Base-by-base conservation (phyloP, 495 filamentous ascomycete genomes). In the Aspergillus panamensis region DNA sequence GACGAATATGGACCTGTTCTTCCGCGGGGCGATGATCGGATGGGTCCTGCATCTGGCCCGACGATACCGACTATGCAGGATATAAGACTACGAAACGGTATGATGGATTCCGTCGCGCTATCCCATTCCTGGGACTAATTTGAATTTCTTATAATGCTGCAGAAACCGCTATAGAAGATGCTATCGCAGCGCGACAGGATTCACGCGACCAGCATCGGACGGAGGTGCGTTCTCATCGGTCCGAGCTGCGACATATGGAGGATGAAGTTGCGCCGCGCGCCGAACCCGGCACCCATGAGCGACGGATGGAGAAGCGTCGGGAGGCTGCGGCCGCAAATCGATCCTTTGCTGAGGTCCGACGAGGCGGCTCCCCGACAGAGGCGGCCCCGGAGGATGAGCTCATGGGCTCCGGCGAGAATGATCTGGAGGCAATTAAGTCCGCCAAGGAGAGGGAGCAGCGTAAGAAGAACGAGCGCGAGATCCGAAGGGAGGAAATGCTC, bases 201-300 rank as follows among this genome's bases (percentile, higher is more conserved):
- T 79, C 87, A 3, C 80, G 83, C 19, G 69, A 76, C 17, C 79
- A 81, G 2, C 83, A 89, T 48, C 85, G 83, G 43, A 66, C 73
- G 1, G 88, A 95, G 33, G 29, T 72, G 0, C 66, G 63, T 50
- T 67, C 73, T 6, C 76, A 77, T 43, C 68, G 67, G 32, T 51
- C 67, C 3, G 66, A 68, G 48, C 14, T 70, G 30, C 68, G 68
- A 17, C 66, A 72, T 7, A 55, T 77, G 37, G 59, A 76, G 66
- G 92, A 96, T 9, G 93, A 97, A 56, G 73, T 96, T 10, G 81
- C 78, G 0, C 93, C 94, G 4, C 88, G 91, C 13, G 90, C 93
- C 0, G 91, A 93, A 48, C 73, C 93, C 0, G 92, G 93, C 1
- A 92, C 90, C 3, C 84, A 86, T 25, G 94, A 96, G 70, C 84